Conservation (phyloP, 2,329 filamentous ascomycete genomes). For the Aspergillus sp. region DNA sequence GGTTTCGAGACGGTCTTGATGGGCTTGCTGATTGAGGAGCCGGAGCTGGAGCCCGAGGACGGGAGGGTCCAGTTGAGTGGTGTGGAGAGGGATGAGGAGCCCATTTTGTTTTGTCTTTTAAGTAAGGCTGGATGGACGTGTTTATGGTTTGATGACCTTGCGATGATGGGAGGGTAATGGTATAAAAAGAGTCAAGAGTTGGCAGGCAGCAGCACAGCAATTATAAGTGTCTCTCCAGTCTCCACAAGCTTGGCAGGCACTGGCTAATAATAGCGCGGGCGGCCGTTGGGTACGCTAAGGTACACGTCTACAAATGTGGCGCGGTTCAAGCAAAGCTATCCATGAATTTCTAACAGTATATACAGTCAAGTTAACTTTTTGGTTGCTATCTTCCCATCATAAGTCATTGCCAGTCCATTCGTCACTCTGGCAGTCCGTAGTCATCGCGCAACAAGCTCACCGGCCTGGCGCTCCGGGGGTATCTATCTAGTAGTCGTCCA, state of each 20-base stretch:
- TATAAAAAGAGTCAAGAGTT: background rate
- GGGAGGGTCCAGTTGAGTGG: conserved; percentile 35
- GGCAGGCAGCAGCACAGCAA: too few relatives aligned
- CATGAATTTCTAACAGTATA: conserved; percentile 7
- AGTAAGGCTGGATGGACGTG: background rate
- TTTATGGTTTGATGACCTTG: background rate
- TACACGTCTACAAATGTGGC: background rate
- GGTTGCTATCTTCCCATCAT: conserved; percentile 20
- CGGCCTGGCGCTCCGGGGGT: conserved; percentile 16
- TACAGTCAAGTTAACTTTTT: conserved; percentile 23
- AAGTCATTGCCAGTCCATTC: conserved; percentile 29
- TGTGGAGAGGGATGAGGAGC: conserved; percentile 21
- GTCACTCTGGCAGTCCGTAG: conserved; percentile 12
- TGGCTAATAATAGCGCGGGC: background rate
- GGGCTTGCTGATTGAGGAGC: conserved; percentile 37
- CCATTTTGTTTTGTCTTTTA: conserved; percentile 15
- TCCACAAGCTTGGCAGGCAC: background rate
- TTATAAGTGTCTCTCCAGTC: too few relatives aligned
- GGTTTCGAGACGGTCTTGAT: conserved; percentile 41
- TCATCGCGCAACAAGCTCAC: conserved; percentile 10
- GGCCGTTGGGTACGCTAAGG: background rate
- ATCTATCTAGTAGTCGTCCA: conserved; percentile 20
- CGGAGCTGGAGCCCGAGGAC: conserved; percentile 34
- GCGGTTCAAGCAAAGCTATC: background rate
- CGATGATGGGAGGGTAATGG: background rate